Conservation (phyloP, 2,329 filamentous ascomycete genomes). For the Pyricularia grisea region DNA sequence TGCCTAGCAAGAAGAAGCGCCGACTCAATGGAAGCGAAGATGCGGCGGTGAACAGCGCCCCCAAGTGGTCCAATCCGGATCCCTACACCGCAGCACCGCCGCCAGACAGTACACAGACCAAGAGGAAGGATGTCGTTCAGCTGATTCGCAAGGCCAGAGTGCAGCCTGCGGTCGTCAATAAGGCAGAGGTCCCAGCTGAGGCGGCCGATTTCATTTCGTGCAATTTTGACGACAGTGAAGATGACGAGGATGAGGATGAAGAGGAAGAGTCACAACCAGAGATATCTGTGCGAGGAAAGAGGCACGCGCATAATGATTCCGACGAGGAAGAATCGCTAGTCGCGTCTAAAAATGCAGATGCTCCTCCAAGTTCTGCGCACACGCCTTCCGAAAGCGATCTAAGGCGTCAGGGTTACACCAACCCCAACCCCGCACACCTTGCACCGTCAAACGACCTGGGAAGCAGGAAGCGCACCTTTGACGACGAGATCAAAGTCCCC, state of each 20-base stretch:
- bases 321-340: neutral
- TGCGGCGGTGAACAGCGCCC: slow-evolving; percentile 22
- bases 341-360: neutral
- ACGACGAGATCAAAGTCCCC: slow-evolving; percentile 55
- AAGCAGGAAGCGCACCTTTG: slow-evolving; percentile 60
- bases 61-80: slow-evolving; percentile 94
- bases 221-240: slow-evolving; percentile 52
- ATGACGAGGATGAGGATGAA: slow-evolving; percentile 13
- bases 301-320: neutral
- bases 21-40: neutral
- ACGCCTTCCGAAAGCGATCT: neutral
- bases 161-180: slow-evolving; percentile 34
- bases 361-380: neutral
- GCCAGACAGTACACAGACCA: slow-evolving; percentile 59
- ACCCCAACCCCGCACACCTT: neutral
- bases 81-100: slow-evolving; percentile 85
- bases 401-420: neutral
- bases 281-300: neutral
- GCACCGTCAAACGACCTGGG: slow-evolving; percentile 1
- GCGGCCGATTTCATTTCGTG: slow-evolving; percentile 87
- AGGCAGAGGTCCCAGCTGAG: slow-evolving; percentile 42
- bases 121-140: slow-evolving; percentile 81
- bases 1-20: slow-evolving; percentile 10
- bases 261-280: neutral
- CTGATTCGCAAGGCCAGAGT: slow-evolving; percentile 84